A percentile compares a stretch with the other conserved stretches of the same genome.
Evolutionary conservation across 2,329 filamentous ascomycete genomes (phyloP).

Genomic region (Talaromyces sp.): DNA sequence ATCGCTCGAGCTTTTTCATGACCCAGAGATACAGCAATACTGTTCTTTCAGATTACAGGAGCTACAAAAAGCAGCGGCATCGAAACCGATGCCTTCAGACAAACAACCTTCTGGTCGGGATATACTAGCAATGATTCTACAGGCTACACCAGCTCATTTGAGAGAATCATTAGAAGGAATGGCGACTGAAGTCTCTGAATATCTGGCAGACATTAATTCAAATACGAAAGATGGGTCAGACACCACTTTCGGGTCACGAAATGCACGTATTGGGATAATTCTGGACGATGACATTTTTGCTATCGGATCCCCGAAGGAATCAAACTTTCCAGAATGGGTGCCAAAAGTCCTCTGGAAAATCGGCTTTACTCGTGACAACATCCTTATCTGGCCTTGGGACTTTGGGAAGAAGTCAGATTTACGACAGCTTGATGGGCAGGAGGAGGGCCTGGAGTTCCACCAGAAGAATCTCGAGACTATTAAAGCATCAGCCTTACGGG

Average conservation of each 20-base stretch:
- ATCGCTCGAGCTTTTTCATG: background rate
- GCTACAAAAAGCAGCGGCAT: background rate
- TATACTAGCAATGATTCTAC: background rate
- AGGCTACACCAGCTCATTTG: background rate
- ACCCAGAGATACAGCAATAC: background rate
- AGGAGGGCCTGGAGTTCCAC: background rate
- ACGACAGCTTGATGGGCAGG: background rate
- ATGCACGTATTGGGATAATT: background rate
- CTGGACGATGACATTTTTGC: background rate
- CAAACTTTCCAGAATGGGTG: no score
- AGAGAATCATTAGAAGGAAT: background rate
- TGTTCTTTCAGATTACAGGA: background rate
- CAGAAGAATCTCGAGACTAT: background rate
- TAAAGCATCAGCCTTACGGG: background rate
- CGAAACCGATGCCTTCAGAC: background rate
- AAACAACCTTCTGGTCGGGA: background rate
- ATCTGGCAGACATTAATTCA: background rate
- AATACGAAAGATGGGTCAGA: background rate
- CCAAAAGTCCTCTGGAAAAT: background rate
- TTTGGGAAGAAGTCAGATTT: background rate
- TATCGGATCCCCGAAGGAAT: no score
- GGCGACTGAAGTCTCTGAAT: background rate
- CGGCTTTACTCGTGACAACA: background rate
- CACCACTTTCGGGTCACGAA: background rate
- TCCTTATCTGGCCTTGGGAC: background rate